Evolutionary conservation across 2,329 filamentous ascomycete genomes (phyloP).

Genomic region (Diaporthe sp.): DNA sequence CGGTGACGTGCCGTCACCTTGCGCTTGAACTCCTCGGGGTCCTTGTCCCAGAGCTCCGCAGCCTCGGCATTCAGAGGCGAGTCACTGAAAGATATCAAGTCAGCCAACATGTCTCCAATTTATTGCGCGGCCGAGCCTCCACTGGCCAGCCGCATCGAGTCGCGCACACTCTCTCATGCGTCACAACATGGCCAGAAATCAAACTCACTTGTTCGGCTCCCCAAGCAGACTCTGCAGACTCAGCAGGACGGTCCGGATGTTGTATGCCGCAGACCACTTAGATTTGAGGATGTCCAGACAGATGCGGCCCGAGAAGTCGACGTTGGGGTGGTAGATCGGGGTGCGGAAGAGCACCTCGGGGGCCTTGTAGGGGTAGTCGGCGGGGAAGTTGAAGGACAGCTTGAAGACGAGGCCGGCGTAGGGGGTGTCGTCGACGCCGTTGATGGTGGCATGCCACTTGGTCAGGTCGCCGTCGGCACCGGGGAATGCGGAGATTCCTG

Average conservation of each 20-base stretch:
- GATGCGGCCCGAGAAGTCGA: conserved; percentile 97
- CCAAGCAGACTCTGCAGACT: conserved; percentile 95
- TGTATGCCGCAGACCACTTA: conserved; percentile 98
- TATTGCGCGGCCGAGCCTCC: neutral
- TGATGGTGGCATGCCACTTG: conserved; percentile 93
- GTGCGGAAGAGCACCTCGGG: conserved; percentile 97
- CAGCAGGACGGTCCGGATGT: conserved; percentile 91
- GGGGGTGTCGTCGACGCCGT: conserved; percentile 90
- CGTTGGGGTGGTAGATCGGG: conserved; percentile 98
- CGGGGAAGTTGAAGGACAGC: conserved; percentile 90
- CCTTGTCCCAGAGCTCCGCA: conserved; percentile 94
- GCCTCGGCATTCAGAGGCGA: conserved; percentile 97
- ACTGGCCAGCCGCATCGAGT: neutral
- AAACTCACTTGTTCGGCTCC: conserved; percentile 95
- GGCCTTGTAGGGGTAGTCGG: conserved; percentile 92
- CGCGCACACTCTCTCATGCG: neutral
- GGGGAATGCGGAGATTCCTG: conserved; percentile 95
- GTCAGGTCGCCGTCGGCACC: conserved; percentile 91
- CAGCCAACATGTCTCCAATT: neutral
- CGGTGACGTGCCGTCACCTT: conserved; percentile 75
- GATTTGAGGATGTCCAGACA: conserved; percentile 99
- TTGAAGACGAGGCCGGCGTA: conserved; percentile 92
- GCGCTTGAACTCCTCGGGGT: conserved; percentile 88
- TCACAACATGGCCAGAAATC: neutral
- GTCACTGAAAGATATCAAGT: conserved; percentile 69